Evolutionary conservation across 2,329 filamentous ascomycete species (phyloP).

Genomic region (Neonectria hederae): DNA sequence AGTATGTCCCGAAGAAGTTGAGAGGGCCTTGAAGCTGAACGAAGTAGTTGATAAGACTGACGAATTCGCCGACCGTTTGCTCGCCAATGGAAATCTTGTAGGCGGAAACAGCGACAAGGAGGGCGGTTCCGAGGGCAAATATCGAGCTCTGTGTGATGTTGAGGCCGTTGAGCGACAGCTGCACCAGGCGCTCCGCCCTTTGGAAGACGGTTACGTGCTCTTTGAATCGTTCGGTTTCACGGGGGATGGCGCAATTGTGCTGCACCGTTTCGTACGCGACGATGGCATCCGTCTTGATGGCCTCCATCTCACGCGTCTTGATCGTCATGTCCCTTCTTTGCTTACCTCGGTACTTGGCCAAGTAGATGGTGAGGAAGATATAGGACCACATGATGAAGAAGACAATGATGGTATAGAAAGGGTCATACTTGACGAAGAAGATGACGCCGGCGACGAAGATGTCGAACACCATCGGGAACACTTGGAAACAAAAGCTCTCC

Average conservation of each 20-base stretch:
- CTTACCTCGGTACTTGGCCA: conserved; percentile 56
- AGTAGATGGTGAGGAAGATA: conserved; percentile 61
- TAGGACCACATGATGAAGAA: conserved; percentile 60
- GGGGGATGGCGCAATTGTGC: conserved; percentile 69
- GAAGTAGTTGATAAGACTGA: conserved; percentile 66
- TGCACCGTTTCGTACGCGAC: conserved; percentile 67
- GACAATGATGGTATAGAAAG: conserved; percentile 59
- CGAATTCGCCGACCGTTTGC: conserved; percentile 65
- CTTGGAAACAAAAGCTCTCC: conserved; percentile 58
- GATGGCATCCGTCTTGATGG: conserved; percentile 59
- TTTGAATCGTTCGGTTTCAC: conserved; percentile 67
- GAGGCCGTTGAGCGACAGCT: conserved; percentile 53
- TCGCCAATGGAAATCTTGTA: conserved; percentile 68
- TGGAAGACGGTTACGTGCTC: conserved; percentile 64
- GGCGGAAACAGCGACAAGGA: conserved; percentile 69
- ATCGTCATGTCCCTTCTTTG: conserved; percentile 56
- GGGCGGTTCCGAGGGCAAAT: conserved; percentile 68
- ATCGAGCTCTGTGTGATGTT: conserved; percentile 71
- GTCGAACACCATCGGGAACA: conserved; percentile 61
- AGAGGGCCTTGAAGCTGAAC: conserved; percentile 69
- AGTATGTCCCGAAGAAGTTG: conserved; percentile 67
- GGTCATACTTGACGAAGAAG: conserved; percentile 57
- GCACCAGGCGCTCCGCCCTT: conserved; percentile 42
- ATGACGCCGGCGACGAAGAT: conserved; percentile 58
- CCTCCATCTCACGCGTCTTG: conserved; percentile 59